Percentiles rank a stretch among this genome's conserved stretches.
Evolutionary conservation across 306 rosid species (phyloP).

Genomic region (Malus asiatica): DNA sequence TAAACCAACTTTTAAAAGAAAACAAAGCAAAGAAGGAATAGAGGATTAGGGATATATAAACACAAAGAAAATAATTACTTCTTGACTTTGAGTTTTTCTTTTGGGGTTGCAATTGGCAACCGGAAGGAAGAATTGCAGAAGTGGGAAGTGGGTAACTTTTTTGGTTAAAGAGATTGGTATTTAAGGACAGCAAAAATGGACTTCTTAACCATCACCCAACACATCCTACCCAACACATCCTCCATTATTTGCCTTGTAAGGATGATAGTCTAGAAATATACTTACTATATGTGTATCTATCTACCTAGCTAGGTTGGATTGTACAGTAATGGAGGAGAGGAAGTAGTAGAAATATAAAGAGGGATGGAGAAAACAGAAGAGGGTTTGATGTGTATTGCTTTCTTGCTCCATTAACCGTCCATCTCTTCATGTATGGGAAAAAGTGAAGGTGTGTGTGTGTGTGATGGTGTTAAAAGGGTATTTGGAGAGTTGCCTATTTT

Average conservation of each 20-base stretch:
- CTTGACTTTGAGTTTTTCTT: conserved; percentile 14
- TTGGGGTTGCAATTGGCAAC: conserved; percentile 5
- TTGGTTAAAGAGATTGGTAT: conserved; percentile 40
- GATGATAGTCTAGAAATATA: neutral
- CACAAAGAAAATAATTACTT: conserved; percentile 7
- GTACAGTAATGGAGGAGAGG: conserved; percentile 20
- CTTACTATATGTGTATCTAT: neutral
- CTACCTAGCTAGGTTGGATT: neutral
- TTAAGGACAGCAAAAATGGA: conserved; percentile 43
- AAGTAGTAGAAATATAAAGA: neutral
- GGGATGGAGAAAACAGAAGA: neutral
- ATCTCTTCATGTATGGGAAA: conserved; percentile 43
- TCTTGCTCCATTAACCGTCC: conserved; percentile 38
- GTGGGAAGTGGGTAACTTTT: conserved; percentile 25
- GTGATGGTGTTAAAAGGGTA: conserved; percentile 27
- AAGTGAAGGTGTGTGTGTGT: conserved; percentile 5
- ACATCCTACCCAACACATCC: conserved; percentile 35
- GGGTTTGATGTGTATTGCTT: conserved; percentile 26
- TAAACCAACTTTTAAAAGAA: neutral
- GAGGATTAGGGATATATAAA: neutral
- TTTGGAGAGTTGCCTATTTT: conserved; percentile 38
- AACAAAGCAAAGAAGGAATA: neutral
- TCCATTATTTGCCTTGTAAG: conserved; percentile 11
- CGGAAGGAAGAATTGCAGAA: conserved; percentile 27
- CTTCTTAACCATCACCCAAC: conserved; percentile 54